A percentile compares a stretch with the other conserved stretches of the same genome.
Evolutionary conservation across 768 basidiomycete genomes (phyloP).

Genomic region (Hericium alpestre): DNA sequence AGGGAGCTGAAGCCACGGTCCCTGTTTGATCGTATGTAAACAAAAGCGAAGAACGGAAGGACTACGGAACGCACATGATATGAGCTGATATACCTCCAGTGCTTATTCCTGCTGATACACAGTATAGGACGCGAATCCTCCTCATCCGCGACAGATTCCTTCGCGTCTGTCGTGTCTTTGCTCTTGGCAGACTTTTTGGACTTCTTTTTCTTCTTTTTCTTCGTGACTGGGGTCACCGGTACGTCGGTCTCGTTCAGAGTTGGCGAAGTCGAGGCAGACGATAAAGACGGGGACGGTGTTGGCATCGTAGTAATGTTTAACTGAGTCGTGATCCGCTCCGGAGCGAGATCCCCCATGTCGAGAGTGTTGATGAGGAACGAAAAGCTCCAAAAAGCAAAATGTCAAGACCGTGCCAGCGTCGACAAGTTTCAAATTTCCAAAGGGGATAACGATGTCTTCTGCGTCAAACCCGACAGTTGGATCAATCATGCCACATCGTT

Average conservation of each 20-base stretch:
- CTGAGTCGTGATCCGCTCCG: too few relatives aligned
- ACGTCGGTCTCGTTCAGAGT: constrained; percentile 10
- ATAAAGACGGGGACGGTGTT: not conserved
- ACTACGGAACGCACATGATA: constrained; percentile 57
- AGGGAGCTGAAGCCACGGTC: constrained; percentile 86
- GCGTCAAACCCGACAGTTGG: too few relatives aligned
- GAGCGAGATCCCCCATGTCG: too few relatives aligned
- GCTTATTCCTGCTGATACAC: constrained; percentile 87
- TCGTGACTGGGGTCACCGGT: constrained; percentile 25
- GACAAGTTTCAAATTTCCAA: too few relatives aligned
- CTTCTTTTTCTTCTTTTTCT: constrained; percentile 60
- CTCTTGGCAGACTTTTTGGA: constrained; percentile 62
- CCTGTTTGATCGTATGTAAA: constrained; percentile 32
- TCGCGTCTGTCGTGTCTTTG: constrained; percentile 41
- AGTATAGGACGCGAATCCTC: constrained; percentile 51
- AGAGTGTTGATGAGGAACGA: too few relatives aligned
- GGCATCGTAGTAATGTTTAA: too few relatives aligned
- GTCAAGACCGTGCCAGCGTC: too few relatives aligned
- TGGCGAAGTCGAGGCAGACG: constrained; percentile 15
- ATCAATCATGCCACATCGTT: too few relatives aligned
- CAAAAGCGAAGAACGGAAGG: not conserved
- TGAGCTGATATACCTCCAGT: constrained; percentile 89
- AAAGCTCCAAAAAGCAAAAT: too few relatives aligned
- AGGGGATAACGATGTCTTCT: too few relatives aligned
- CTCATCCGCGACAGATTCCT: constrained; percentile 26